Base-by-base conservation (phyloP, 306 rosid species). In the Gastrolobium villosum region DNA sequence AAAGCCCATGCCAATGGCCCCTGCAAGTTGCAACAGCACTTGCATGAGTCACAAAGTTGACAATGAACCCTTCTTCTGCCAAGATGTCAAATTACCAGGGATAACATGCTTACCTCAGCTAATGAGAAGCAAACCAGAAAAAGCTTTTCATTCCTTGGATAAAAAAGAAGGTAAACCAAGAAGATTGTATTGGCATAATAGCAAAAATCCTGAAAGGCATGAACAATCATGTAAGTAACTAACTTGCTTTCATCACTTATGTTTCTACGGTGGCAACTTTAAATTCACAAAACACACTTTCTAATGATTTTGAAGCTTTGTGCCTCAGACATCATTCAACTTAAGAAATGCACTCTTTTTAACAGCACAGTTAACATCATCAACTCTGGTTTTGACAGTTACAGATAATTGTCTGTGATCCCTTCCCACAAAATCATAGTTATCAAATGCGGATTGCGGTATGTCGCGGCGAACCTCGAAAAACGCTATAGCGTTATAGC, bases 1-100 rank as follows among this genome's bases (percentile, higher is more conserved):
- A 92, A 70, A 57, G 95, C 97, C 95, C 95, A 90, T 10, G 97
- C 93, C 82, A 92, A 81, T 31, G 97, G 97, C 54, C 97, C 97
- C 93, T 92, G 84, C 76, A 77, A 59, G 95, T 92, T 92, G 84
- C 76, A 77, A 59, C 8, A 34, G 5, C 32, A 74, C 44, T 63
- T 50, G 34, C 35, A 79, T 52, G 62, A 81, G 83, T 79, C 34
- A 76, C 35, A 46, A 57, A 59, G 9, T 65, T 39, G 10, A 59
- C 37, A 44, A 64, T 68, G 63, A 77, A 82, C 8, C 10, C 7
- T 53, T 52, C 10, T 57, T 73, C 26, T 34, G 6, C 31, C 31
- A 20, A 46, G 39, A 64, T 45, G 32, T 28, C 62, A 75, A 85
- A 10, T 57, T 44, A 69, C 31, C 45, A n/a, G 10, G 2, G 20